Evolutionary conservation across 1,284 basidiomycete genomes (phyloP).

Genomic region (Termitomyces sp.): DNA sequence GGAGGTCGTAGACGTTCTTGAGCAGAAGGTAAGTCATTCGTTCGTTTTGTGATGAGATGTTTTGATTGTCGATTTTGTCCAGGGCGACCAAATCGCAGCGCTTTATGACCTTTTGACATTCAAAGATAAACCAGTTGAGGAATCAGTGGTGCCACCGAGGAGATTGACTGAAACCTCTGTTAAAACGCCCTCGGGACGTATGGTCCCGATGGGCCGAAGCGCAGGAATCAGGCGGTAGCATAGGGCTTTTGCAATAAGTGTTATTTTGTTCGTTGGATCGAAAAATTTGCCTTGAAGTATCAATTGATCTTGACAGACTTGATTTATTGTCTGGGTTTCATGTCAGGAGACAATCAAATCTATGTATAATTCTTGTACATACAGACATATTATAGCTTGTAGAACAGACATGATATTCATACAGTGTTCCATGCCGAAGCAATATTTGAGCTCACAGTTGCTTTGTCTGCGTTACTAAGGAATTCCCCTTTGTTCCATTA

Average conservation of each 20-base stretch:
- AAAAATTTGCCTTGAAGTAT: neutral
- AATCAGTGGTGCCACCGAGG: slow-evolving; percentile 26
- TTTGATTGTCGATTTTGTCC: slow-evolving; percentile 2
- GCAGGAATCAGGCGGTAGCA: slow-evolving; percentile 4
- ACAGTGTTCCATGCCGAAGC: neutral
- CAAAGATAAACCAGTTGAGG: slow-evolving; percentile 54
- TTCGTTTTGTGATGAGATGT: neutral
- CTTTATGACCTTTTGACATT: slow-evolving; percentile 76
- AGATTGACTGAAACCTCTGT: neutral
- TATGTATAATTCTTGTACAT: slow-evolving; percentile 7
- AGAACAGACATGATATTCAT: neutral
- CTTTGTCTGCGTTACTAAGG: neutral
- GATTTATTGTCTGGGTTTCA: neutral
- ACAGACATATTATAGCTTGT: slow-evolving; percentile 4
- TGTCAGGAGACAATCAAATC: neutral
- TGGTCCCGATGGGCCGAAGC: slow-evolving; percentile 8
- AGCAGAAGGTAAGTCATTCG: slow-evolving; percentile 64
- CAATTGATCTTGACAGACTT: neutral
- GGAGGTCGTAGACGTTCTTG: slow-evolving; percentile 85
- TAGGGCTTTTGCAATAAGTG: slow-evolving; percentile 9
- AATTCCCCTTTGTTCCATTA: neutral
- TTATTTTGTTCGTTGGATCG: neutral
- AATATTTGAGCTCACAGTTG: neutral
- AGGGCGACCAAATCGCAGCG: slow-evolving; percentile 87
- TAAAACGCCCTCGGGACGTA: slow-evolving; percentile 12